Percentiles rank a stretch among this genome's conserved stretches.
Conservation (phyloP, 352 stramenopile species). For the Phytophthora ohioensis region DNA sequence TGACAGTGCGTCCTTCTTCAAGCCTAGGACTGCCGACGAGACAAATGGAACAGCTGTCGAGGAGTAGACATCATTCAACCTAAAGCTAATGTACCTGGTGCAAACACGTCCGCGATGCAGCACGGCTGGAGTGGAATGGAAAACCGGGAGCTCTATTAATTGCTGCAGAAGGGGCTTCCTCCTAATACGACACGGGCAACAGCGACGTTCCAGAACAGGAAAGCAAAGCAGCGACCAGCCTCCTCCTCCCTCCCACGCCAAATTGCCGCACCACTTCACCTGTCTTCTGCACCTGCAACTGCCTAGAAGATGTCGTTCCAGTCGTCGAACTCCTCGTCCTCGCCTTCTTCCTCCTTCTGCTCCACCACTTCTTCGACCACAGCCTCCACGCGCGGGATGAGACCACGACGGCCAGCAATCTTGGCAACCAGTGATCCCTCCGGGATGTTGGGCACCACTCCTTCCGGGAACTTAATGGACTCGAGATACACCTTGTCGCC, state of each 20-base stretch:
- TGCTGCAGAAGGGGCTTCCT: conserved; percentile 23
- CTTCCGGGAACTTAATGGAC: conserved; percentile 77
- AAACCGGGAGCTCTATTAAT: conserved; percentile 42
- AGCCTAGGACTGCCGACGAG: conserved; percentile 22
- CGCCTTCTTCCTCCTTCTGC: conserved; percentile 67
- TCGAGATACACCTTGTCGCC: conserved; percentile 86
- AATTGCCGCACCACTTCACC: conserved; percentile 10
- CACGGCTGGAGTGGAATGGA: conserved; percentile 13
- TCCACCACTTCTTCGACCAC: conserved; percentile 79
- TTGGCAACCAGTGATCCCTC: conserved; percentile 82
- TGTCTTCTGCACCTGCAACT: conserved; percentile 19
- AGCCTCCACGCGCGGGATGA: conserved; percentile 78
- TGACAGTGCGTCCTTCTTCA: conserved; percentile 67
- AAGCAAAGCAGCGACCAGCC: conserved; percentile 12
- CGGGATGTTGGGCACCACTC: conserved; percentile 71
- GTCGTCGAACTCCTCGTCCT: conserved; percentile 84
- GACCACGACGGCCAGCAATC: conserved; percentile 86
- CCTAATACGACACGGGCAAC: conserved; percentile 7
- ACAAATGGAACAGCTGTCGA: conserved; percentile 10
- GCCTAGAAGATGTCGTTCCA: conserved; percentile 91
- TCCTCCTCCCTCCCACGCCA: conserved; percentile 16
- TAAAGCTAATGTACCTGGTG: conserved; percentile 22
- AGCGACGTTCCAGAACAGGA: conserved; percentile 13
- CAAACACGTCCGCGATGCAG: conserved; percentile 5
- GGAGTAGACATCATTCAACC: conserved; percentile 22